Conservation (phyloP, 108 stramenopile genomes). For the Conticribra guillardii region DNA sequence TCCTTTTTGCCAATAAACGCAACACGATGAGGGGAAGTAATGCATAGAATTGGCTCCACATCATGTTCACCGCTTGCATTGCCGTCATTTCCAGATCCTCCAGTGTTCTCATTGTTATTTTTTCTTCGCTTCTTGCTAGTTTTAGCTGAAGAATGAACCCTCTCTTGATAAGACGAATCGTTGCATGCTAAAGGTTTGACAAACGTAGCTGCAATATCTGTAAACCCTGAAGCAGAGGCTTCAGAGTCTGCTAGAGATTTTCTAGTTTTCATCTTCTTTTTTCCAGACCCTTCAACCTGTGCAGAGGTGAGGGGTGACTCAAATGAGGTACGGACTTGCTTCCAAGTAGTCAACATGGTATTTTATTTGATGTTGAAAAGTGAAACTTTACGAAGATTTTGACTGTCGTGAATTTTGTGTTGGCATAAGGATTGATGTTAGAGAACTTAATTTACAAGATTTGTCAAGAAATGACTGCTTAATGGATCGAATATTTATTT, state of each 20-base stretch:
- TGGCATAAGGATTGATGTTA: no score
- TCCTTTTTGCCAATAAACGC: conserved; percentile 23
- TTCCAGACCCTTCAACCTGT: conserved; percentile 20
- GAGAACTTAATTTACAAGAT: no score
- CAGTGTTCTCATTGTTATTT: conserved; percentile 9
- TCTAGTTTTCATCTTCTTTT: conserved; percentile 12
- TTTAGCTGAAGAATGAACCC: conserved; percentile 23
- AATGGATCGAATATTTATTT: no score
- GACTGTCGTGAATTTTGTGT: no score
- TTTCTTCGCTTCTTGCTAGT: conserved; percentile 39
- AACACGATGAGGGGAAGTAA: conserved; percentile 48
- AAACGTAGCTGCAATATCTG: conserved; percentile 35
- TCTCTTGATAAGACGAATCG: conserved; percentile 21
- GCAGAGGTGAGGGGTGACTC: no score
- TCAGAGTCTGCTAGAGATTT: conserved; percentile 1
- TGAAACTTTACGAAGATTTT: no score
- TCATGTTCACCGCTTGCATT: conserved; percentile 1
- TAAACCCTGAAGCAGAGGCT: neutral
- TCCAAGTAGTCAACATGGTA: no score
- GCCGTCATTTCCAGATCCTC: neutral
- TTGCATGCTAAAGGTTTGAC: conserved; percentile 14
- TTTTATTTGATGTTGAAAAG: no score
- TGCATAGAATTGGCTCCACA: conserved; percentile 36
- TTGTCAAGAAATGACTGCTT: no score
- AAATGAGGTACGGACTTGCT: no score